Conservation (phyloP, 2,329 filamentous ascomycete species). For the Didymella pomorum region DNA sequence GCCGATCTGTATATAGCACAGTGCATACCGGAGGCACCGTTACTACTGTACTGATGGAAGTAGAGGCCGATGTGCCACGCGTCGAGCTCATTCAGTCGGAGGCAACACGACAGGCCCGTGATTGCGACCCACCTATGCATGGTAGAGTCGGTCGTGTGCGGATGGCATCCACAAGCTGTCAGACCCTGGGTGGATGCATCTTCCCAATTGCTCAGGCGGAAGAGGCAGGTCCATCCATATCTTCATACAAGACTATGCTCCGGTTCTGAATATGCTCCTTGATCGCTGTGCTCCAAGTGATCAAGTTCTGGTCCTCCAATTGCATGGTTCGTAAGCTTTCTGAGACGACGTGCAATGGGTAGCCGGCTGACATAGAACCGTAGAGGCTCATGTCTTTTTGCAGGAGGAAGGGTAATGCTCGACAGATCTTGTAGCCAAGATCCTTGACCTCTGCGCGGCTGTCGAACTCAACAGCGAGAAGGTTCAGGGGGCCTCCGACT, state of each 20-base stretch:
- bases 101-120: too few relatives aligned
- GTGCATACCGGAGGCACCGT: background rate
- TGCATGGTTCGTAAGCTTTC: conserved; percentile 6
- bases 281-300: conserved; percentile 1
- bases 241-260: conserved; percentile 3
- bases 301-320: background rate
- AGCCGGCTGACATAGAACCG: conserved; percentile 12
- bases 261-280: background rate
- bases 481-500: background rate
- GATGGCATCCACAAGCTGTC: background rate
- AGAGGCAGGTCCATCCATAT: background rate
- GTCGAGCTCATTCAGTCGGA: background rate
- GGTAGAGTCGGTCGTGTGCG: background rate
- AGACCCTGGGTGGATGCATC: background rate
- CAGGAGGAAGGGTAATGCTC: conserved; percentile 4
- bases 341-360: conserved; percentile 8
- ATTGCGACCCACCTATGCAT: background rate
- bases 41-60: background rate
- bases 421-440: conserved; percentile 8
- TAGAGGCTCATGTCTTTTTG: conserved; percentile 12
- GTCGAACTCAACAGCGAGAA: background rate
- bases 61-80: too few relatives aligned
- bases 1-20: background rate
- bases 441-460: background rate
- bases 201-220: background rate